phyloP scores from a whole-genome alignment of 176 grass and related monocot genomes.

The Aegilops longissima region DNA sequence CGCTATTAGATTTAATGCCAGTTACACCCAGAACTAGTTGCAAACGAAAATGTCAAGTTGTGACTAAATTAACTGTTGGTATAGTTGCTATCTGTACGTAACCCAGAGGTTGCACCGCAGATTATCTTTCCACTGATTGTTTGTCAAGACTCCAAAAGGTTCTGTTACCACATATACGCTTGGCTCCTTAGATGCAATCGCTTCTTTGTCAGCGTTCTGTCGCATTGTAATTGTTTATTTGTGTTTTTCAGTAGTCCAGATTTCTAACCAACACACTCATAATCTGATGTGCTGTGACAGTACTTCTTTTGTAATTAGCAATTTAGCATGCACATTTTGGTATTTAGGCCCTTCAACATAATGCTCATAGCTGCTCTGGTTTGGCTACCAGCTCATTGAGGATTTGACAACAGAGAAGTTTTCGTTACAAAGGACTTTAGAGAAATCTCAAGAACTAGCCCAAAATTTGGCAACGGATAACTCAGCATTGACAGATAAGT shows the following conservation, averaged over 20 bases:
- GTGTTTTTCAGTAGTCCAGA: not conserved
- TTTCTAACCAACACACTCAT: not conserved
- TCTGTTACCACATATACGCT: slow-evolving; percentile 11
- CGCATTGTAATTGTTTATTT: not conserved
- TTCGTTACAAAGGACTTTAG: slow-evolving; percentile 81
- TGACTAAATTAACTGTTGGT: not conserved
- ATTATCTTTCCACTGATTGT: slow-evolving; percentile 2
- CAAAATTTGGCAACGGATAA: slow-evolving; percentile 86
- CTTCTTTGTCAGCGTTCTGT: not conserved
- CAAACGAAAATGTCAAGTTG: not conserved
- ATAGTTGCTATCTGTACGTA: not conserved
- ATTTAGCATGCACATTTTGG: slow-evolving; percentile 9
- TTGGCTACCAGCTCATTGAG: slow-evolving; percentile 79
- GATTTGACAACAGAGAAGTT: slow-evolving; percentile 99
- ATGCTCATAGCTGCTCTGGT: slow-evolving; percentile 32
- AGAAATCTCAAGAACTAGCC: slow-evolving; percentile 71
- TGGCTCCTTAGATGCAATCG: not conserved
- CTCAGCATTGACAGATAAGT: slow-evolving; percentile 89
- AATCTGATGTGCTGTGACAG: not conserved
- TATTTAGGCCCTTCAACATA: slow-evolving; percentile 7
- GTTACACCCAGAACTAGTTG: not conserved
- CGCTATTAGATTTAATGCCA: not conserved
- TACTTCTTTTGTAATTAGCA: not conserved
- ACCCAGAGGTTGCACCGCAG: not conserved
- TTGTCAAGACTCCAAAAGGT: not conserved